phyloP scores from a whole-genome alignment of 2,329 filamentous ascomycete species.

The Penicillium sp. region DNA sequence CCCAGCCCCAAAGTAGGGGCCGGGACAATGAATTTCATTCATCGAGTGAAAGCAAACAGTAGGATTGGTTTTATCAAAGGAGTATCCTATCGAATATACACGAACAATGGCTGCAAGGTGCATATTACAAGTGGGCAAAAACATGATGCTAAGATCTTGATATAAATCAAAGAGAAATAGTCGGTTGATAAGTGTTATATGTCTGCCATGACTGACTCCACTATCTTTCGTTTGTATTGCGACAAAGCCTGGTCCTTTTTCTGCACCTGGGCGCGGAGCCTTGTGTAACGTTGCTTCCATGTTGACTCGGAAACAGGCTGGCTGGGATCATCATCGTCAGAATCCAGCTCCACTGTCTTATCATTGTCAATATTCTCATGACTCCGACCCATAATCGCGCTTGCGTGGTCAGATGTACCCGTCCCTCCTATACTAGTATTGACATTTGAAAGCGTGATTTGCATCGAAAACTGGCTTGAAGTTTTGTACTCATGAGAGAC shows the following conservation, averaged over 20 bases:
- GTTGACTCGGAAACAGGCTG: conserved; percentile 28
- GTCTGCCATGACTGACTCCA: conserved; percentile 47
- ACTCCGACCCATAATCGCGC: conserved; percentile 3
- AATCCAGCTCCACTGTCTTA: conserved; percentile 24
- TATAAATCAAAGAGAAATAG: background rate
- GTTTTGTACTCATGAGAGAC: conserved; percentile 31
- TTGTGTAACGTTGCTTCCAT: conserved; percentile 44
- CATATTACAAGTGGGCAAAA: background rate
- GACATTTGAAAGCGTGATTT: conserved; percentile 26
- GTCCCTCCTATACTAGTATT: conserved; percentile 7
- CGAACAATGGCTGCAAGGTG: background rate
- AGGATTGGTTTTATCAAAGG: conserved; percentile 5
- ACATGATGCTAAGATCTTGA: background rate
- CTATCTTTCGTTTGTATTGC: conserved; percentile 44
- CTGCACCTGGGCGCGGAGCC: conserved; percentile 39
- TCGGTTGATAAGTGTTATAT: conserved; percentile 23
- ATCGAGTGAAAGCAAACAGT: background rate
- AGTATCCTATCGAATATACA: conserved; percentile 4
- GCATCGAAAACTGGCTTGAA: conserved; percentile 27
- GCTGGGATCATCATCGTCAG: conserved; percentile 29
- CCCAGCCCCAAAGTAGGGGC: background rate
- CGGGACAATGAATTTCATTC: background rate
- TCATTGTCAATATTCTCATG: conserved; percentile 10
- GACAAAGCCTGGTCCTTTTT: conserved; percentile 40
- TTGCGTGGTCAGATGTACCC: conserved; percentile 13